Evolutionary conservation across 2,329 filamentous ascomycete species (phyloP).

Genomic region (Scytalidium lignicola): DNA sequence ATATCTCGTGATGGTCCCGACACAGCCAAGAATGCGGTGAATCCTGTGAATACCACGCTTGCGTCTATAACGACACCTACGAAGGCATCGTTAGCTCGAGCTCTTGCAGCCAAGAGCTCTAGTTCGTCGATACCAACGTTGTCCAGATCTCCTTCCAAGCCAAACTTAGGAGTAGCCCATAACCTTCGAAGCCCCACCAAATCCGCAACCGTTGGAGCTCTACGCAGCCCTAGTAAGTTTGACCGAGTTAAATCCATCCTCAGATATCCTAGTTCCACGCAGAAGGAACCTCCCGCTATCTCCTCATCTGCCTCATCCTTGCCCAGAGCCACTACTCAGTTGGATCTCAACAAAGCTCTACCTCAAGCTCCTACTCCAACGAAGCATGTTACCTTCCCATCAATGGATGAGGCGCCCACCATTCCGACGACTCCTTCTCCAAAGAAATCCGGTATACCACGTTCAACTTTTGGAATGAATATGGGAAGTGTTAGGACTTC

Average conservation of each 20-base stretch:
- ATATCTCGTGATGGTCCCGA: slow-evolving; percentile 40
- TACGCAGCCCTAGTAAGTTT: slow-evolving; percentile 21
- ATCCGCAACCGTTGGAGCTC: slow-evolving; percentile 15
- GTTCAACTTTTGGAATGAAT: slow-evolving; percentile 34
- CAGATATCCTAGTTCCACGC: slow-evolving; percentile 28
- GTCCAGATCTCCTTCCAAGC: slow-evolving; percentile 51
- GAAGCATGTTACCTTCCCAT: slow-evolving; percentile 79
- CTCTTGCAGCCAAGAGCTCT: slow-evolving; percentile 48
- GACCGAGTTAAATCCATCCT: slow-evolving; percentile 56
- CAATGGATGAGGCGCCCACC: slow-evolving; percentile 39
- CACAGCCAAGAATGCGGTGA: slow-evolving; percentile 45
- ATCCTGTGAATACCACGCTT: slow-evolving; percentile 35
- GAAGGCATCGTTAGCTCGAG: slow-evolving; percentile 64
- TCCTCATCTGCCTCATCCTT: slow-evolving; percentile 18
- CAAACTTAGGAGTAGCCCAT: slow-evolving; percentile 43
- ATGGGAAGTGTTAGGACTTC: slow-evolving; percentile 31
- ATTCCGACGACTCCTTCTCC: slow-evolving; percentile 51
- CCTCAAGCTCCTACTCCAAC: slow-evolving; percentile 57
- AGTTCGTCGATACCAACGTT: slow-evolving; percentile 41
- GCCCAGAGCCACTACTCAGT: slow-evolving; percentile 37
- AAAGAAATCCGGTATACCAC: slow-evolving; percentile 43
- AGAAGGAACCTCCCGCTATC: slow-evolving; percentile 15
- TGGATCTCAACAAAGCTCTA: slow-evolving; percentile 50
- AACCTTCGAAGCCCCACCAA: slow-evolving; percentile 30
- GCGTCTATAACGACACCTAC: slow-evolving; percentile 70